Evolutionary conservation across 345 rosid species (phyloP).

Genomic region (Hypericum androsaemum): DNA sequence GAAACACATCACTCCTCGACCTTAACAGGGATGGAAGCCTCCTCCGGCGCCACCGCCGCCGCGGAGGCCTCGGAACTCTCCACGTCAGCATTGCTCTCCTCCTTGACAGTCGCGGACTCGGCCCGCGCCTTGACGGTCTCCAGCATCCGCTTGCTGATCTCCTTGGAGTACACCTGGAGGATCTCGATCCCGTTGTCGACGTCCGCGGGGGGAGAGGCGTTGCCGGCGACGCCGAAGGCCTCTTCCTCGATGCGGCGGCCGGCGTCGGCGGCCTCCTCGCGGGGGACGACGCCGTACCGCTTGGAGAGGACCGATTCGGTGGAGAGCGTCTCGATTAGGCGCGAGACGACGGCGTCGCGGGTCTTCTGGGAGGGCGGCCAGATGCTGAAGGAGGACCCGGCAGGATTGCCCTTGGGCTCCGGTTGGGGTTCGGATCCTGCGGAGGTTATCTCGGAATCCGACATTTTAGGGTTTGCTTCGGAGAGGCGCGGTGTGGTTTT

Average conservation of each 20-base stretch:
- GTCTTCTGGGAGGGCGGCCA: conserved; percentile 24
- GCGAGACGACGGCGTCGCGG: conserved; percentile 18
- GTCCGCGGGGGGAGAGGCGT: conserved; percentile 5
- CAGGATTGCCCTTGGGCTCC: neutral
- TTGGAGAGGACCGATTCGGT: conserved; percentile 13
- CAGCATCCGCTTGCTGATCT: conserved; percentile 19
- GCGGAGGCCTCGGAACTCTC: no score
- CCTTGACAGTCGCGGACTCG: no score
- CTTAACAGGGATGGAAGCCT: no score
- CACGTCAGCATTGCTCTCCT: no score
- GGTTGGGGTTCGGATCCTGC: neutral
- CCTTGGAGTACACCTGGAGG: conserved; percentile 16
- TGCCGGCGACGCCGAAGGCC: conserved; percentile 9
- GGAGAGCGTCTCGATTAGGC: conserved; percentile 16
- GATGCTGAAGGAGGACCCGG: conserved; percentile 1
- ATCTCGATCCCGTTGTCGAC: conserved; percentile 15
- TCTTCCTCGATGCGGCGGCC: conserved; percentile 17
- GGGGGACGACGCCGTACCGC: conserved; percentile 9
- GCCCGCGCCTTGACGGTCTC: conserved; percentile 11
- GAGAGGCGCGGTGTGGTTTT: neutral
- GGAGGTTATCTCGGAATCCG: neutral
- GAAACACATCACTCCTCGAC: no score
- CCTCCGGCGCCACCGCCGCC: no score
- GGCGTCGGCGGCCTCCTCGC: conserved; percentile 9
- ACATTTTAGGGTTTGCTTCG: neutral